Percentiles rank a stretch among this genome's conserved stretches.
phyloP scores from a whole-genome alignment of 768 basidiomycete genomes.

The Pleurotus citrinopileatus region DNA sequence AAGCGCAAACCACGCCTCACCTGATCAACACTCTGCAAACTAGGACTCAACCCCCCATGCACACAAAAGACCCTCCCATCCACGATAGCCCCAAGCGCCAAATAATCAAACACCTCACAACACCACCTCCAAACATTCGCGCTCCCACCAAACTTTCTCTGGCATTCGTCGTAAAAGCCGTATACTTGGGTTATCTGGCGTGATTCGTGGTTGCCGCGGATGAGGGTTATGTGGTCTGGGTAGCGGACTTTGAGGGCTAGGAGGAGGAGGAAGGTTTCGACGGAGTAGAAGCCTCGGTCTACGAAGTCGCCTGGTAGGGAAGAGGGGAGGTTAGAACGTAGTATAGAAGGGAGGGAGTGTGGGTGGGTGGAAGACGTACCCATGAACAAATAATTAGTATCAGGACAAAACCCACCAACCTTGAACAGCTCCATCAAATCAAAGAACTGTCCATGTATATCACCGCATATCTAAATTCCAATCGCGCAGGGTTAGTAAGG shows the following conservation, averaged over 20 bases:
- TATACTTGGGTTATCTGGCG: constrained; percentile 97
- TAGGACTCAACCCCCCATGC: constrained; percentile 93
- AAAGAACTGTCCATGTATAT: constrained; percentile 97
- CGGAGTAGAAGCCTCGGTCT: constrained; percentile 95
- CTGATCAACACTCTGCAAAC: constrained; percentile 84
- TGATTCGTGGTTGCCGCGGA: constrained; percentile 97
- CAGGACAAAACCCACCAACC: constrained; percentile 88
- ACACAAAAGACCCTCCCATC: constrained; percentile 97
- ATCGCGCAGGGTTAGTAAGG: not conserved
- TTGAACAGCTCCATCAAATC: constrained; percentile 96
- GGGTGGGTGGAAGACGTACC: constrained; percentile 44
- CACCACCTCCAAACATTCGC: constrained; percentile 98
- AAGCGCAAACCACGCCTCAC: constrained; percentile 33
- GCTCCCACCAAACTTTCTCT: constrained; percentile 84
- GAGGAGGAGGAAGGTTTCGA: constrained; percentile 93
- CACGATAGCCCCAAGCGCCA: constrained; percentile 92
- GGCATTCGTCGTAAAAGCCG: constrained; percentile 95
- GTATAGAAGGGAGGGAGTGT: not conserved
- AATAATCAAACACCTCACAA: constrained; percentile 97
- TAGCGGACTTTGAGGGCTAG: constrained; percentile 96
- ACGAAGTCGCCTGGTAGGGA: constrained; percentile 84
- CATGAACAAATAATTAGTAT: constrained; percentile 97
- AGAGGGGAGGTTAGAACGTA: not conserved
- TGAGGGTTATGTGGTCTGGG: constrained; percentile 95
- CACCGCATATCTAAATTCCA: constrained; percentile 77